These are phyloP conservation scores for Peronospora farinosa DNA, from an alignment of 352 stramenopile species.

Conservation along the genomic window DNA sequence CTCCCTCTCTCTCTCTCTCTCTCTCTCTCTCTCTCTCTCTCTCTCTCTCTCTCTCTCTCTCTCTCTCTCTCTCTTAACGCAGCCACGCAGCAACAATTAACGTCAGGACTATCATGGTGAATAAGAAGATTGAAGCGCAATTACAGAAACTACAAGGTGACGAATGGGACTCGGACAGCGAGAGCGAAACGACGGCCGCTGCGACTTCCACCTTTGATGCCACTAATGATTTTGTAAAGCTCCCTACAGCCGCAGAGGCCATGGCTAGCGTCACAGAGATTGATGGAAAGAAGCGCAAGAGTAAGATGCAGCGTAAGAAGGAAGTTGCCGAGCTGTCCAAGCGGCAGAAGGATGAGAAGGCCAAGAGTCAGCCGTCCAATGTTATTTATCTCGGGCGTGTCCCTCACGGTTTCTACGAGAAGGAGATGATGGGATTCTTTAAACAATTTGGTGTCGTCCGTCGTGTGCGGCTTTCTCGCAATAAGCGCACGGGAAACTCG, in stretches of 20 bases:
- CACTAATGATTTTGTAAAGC: slow-evolving; percentile 46
- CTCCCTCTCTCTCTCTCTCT: too few species aligned
- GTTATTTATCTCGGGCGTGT: slow-evolving; percentile 97
- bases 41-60: too few species aligned
- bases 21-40: too few species aligned
- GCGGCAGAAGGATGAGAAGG: slow-evolving; percentile 22
- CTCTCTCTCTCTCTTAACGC: not conserved
- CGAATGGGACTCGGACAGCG: slow-evolving; percentile 84
- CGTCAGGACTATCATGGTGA: slow-evolving; percentile 29
- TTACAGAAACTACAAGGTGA: slow-evolving; percentile 74
- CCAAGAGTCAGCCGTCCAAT: slow-evolving; percentile 46
- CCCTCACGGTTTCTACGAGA: slow-evolving; percentile 94
- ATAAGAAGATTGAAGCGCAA: slow-evolving; percentile 71
- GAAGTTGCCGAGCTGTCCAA: slow-evolving; percentile 19
- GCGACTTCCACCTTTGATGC: slow-evolving; percentile 34
- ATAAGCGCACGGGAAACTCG: slow-evolving; percentile 91
- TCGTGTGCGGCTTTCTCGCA: slow-evolving; percentile 89
- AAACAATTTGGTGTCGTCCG: slow-evolving; percentile 93
- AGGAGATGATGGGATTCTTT: slow-evolving; percentile 93
- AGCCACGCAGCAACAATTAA: not conserved
- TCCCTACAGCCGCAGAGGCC: slow-evolving; percentile 26
- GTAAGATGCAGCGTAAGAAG: slow-evolving; percentile 42
- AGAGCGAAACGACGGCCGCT: slow-evolving; percentile 37
- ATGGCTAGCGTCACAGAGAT: not conserved
- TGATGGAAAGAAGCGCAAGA: slow-evolving; percentile 35